phyloP scores from a whole-genome alignment of 805 yeast species.

The Pichia nanzhaoensis region DNA sequence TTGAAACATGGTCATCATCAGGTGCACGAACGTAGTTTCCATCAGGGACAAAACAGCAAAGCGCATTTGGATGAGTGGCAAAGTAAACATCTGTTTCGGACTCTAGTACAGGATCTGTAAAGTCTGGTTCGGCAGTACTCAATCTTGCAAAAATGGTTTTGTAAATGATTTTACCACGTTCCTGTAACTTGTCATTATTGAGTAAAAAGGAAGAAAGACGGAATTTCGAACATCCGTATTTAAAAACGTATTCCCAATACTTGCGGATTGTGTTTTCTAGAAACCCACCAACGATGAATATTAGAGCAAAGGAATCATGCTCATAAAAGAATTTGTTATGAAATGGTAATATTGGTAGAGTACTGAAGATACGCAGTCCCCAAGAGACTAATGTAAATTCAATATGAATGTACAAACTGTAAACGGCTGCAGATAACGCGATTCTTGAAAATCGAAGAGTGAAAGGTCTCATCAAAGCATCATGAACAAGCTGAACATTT shows the following conservation, averaged over 20 bases:
- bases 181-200: slow-evolving; percentile 53
- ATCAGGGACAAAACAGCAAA: slow-evolving; percentile 66
- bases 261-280: slow-evolving; percentile 2
- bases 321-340: slow-evolving; percentile 7
- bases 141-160: slow-evolving; percentile 42
- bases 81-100: slow-evolving; percentile 41
- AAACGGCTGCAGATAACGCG: slow-evolving; percentile 63
- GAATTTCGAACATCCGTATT: slow-evolving; percentile 45
- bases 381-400: slow-evolving; percentile 70
- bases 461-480: slow-evolving; percentile 76
- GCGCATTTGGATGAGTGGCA: slow-evolving; percentile 32
- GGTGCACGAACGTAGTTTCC: slow-evolving; percentile 87
- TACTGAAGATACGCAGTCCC: slow-evolving; percentile 33
- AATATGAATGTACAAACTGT: slow-evolving; percentile 60
- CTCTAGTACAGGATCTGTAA: slow-evolving; percentile 46
- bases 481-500: slow-evolving; percentile 76
- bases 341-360: slow-evolving; percentile 27
- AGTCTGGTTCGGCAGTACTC: slow-evolving; percentile 34
- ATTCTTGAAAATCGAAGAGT: slow-evolving; percentile 66
- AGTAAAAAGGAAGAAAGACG: slow-evolving; percentile 78
- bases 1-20: slow-evolving; percentile 65
- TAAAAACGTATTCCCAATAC: slow-evolving; percentile 56
- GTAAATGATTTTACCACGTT: slow-evolving; percentile 63
- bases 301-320: slow-evolving; percentile 5
- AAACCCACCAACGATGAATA: slow-evolving; percentile 6